Base-by-base conservation (phyloP, 208 protist species). In the Zelonia costaricensis region DNA sequence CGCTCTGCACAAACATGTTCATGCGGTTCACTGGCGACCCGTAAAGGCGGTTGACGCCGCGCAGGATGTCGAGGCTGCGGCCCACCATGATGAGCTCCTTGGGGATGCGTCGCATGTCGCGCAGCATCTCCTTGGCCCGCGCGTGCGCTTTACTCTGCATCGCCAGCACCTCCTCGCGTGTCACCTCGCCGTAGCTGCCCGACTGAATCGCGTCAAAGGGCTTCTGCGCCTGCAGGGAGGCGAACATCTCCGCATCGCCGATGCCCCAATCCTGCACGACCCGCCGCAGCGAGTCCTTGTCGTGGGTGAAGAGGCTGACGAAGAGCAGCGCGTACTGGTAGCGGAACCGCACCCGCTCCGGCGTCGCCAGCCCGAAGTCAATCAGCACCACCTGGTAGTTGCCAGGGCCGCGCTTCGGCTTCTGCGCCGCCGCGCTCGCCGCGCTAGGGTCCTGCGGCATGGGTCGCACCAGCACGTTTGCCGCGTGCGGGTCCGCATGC, bases 401-500 rank as follows among this genome's bases (percentile, higher is more conserved):
- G 2, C 33, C 62, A 18, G 65, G 46, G 27, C 45, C 22, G 23
- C 58, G 54, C 49, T 48, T 42, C 8, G 22, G 38, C 22, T 63
- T 70, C 4, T 45, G 31, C 18, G 23, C 31, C 43, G 49, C 30
- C 20, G 31, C 18, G 3, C 54, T 27, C 6, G 7, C 44, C 49
- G 31, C 31, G 18, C n/a, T n/a, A n/a, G n/a, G 1, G 18, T 33
- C 25, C n/a, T 25, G 28, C 38, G 80, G 71, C 40, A 31, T 33
- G n/a, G 54, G 60, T 3, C 91, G 78, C 27, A 97, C 82, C 12
- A 98, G 60, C 39, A 98, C 75, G 75, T 98, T 98, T 15, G 93
- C 95, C 2, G 85, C 92, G 69, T 98, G 95, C 20, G 90, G 88
- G 45, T 98, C 94, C 57, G 85, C 88, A 71, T 99, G 96, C 4